Conservation (phyloP, 371 early-diverging fungal species). For the Paraphysoderma sedebokerense region DNA sequence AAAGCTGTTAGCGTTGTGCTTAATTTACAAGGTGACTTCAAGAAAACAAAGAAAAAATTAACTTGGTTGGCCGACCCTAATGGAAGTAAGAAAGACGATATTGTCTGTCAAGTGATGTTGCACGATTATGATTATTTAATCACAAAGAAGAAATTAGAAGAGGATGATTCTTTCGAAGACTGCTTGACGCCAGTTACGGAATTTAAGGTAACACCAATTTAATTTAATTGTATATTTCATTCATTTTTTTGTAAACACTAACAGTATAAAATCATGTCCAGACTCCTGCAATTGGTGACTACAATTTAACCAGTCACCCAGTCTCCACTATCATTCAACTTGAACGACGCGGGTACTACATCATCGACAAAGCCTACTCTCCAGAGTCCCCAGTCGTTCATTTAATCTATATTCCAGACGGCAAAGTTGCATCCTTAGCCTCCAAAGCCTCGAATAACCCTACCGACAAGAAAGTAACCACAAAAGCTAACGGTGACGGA, state of each 20-base stretch:
- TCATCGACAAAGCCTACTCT: slow-evolving; percentile 51
- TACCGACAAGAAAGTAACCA: no score
- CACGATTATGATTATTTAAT: slow-evolving; percentile 91
- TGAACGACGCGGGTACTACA: slow-evolving; percentile 96
- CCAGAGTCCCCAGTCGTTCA: slow-evolving; percentile 29
- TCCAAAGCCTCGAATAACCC: no score
- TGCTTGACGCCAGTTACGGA: slow-evolving; percentile 78
- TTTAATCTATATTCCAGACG: slow-evolving; percentile 85
- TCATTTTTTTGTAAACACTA: not conserved
- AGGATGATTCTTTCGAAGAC: slow-evolving; percentile 72
- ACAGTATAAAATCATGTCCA: not conserved
- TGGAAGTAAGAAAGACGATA: slow-evolving; percentile 1
- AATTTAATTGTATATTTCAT: not conserved
- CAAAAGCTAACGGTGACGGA: no score
- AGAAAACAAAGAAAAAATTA: slow-evolving; percentile 97
- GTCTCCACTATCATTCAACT: slow-evolving; percentile 90
- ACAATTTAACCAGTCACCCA: slow-evolving; percentile 15
- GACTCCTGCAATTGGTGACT: slow-evolving; percentile 26
- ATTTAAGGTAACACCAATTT: slow-evolving; percentile 54
- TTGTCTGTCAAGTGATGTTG: slow-evolving; percentile 32
- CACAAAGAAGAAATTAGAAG: slow-evolving; percentile 94
- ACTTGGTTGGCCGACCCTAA: slow-evolving; percentile 91
- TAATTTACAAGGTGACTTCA: slow-evolving; percentile 92
- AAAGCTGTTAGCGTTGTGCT: slow-evolving; percentile 37
- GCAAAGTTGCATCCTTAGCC: slow-evolving; percentile 57